These are phyloP conservation scores for Aspergillus sp. DNA, from an alignment of 2,329 filamentous ascomycete species.

Conservation along the genomic window DNA sequence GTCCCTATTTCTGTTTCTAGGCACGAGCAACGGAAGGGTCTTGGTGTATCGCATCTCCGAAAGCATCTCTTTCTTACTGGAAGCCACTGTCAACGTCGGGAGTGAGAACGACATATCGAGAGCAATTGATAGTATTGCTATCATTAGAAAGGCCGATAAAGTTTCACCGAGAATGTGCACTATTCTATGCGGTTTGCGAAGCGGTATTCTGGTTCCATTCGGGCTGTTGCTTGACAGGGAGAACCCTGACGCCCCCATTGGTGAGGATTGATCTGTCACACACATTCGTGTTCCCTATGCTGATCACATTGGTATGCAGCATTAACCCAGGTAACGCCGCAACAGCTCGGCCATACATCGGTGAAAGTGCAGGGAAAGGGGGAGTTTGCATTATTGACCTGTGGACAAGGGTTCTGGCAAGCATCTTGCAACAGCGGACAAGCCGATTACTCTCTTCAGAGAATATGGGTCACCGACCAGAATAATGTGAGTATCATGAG, in stretches of 20 bases:
- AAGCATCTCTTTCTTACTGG: conserved; percentile 24
- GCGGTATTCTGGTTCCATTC: conserved; percentile 46
- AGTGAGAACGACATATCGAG: conserved; percentile 33
- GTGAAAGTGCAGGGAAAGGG: conserved; percentile 37
- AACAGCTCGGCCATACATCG: conserved; percentile 40
- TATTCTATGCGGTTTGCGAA: conserved; percentile 50
- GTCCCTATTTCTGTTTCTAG: conserved; percentile 40
- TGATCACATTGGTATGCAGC: conserved; percentile 25
- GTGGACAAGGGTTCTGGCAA: conserved; percentile 43
- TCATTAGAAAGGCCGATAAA: conserved; percentile 25
- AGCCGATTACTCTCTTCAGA: conserved; percentile 33
- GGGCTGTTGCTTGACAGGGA: conserved; percentile 29
- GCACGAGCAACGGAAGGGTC: conserved; percentile 42
- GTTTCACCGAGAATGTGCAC: conserved; percentile 20
- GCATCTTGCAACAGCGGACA: conserved; percentile 30
- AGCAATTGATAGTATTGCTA: conserved; percentile 39
- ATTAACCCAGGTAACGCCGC: conserved; percentile 33
- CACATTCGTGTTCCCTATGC: neutral
- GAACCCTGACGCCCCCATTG: conserved; percentile 25
- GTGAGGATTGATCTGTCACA: conserved; percentile 21
- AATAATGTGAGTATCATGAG: conserved; percentile 37
- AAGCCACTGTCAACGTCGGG: conserved; percentile 28
- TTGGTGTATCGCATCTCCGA: conserved; percentile 32
- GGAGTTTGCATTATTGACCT: conserved; percentile 37
- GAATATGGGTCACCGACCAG: conserved; percentile 47